Evolutionary conservation across 169 alveolate genomes (phyloP), one percentile per base, ranked within the genome.

Genomic region (Cryptosporidium viatorum): DNA sequence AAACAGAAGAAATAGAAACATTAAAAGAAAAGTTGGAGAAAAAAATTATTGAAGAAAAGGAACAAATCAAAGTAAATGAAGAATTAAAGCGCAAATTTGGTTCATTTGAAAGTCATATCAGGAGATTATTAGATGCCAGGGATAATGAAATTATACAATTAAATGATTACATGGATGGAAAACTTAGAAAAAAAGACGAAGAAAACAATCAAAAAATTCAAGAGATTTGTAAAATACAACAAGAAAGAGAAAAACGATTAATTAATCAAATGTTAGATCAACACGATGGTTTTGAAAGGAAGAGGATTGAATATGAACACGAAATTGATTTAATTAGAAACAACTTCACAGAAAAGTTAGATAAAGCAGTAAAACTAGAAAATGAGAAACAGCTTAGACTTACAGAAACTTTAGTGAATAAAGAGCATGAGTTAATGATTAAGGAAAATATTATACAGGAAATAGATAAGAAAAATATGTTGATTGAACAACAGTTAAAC

Each of bases 151-250:
- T 80, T 33, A 80, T 80, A 58, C 89, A 80, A 26, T 43, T 80
- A 45, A 80, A 80, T 41, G 89, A 80, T 62, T 80, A 80, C n/a
- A 80, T 80, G 89, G 89, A 80, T 62, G 75, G 75, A 43, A 59
- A 65, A 33, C 65, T 80, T 23, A 59, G 70, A 62, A 80, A 60
- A 67, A 80, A 80, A n/a, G 89, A 80, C 21, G 89, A 80, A 43
- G 89, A 80, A 48, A 65, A 10, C 10, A 80, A 80, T n/a, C 16
- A 14, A 45, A 80, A 62, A 43, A 80, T 80, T n/a, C 89, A 80
- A 26, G 89, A 80, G 26, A 62, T 80, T 18, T 80, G 89, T 43
- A 59, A 65, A 62, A 65, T 80, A 67, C 89, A 80, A 23, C 89
- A 80, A 80, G 75, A 59, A 26, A 50, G 89, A 35, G 89, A 80